These are phyloP conservation scores for Typha latifolia DNA, from an alignment of 176 grass and related monocot genomes.

Conservation along the genomic window DNA sequence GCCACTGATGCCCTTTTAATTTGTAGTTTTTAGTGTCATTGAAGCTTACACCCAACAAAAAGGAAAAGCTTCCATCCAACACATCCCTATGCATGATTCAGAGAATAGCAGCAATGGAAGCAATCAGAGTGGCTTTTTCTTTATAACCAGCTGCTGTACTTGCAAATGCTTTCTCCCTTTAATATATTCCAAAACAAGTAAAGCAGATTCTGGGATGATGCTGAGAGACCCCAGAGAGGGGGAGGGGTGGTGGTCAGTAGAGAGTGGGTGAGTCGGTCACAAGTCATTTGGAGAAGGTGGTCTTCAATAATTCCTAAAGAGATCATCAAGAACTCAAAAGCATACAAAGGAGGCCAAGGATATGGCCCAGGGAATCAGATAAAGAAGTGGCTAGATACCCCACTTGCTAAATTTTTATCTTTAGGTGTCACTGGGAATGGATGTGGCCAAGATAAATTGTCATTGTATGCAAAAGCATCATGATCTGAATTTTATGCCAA, in stretches of 20 bases:
- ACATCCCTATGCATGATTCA: background rate
- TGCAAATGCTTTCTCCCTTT: slow-evolving; percentile 25
- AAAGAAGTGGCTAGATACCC: slow-evolving; percentile 13
- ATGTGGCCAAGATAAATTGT: too few relatives aligned
- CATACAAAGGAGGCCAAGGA: slow-evolving; percentile 26
- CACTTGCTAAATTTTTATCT: slow-evolving; percentile 8
- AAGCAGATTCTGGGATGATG: slow-evolving; percentile 41
- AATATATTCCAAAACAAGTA: slow-evolving; percentile 37
- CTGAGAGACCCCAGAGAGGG: background rate
- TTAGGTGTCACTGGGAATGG: background rate
- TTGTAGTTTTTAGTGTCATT: too few relatives aligned
- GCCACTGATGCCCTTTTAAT: background rate
- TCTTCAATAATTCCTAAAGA: slow-evolving; percentile 32
- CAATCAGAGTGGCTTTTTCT: slow-evolving; percentile 4
- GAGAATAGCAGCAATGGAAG: slow-evolving; percentile 1
- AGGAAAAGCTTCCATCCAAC: background rate
- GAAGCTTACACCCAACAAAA: background rate
- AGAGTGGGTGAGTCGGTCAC: too few relatives aligned
- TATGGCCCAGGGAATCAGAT: slow-evolving; percentile 29
- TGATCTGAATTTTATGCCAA: too few relatives aligned
- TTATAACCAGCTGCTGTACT: slow-evolving; percentile 17
- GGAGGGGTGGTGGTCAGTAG: too few relatives aligned
- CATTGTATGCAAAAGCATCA: too few relatives aligned
- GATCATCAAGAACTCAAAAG: slow-evolving; percentile 25
- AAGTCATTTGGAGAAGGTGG: slow-evolving; percentile 11